Evolutionary conservation across 176 grass and related monocot genomes (phyloP), one percentile per base, ranked within the genome.

Genomic region (Oryza longistaminata): DNA sequence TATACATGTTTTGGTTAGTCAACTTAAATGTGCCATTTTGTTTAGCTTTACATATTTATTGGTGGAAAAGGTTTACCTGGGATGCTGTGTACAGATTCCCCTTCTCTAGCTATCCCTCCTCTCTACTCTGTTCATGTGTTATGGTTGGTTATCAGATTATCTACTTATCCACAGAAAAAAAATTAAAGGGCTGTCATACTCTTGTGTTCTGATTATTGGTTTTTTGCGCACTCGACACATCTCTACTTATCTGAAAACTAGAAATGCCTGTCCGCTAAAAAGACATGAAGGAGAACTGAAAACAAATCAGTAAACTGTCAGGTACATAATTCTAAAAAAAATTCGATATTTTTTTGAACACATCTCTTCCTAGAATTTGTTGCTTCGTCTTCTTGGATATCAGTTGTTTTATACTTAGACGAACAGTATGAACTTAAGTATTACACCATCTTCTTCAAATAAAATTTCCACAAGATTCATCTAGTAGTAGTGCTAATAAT

Each of bases 31-130:
- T 66, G 13, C 11, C 48, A 27, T 73, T 75, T 6, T 39, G 15
- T 16, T 62, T 65, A 42, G 22, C 58, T 42, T 17, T 22, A 48
- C 37, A 66, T 70, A 48, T 61, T 21, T 9, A 55, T 65, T 64
- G 12, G 13, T 21, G 78, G 22, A 16, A 87, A 61, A 61, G 21
- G 61, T 68, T 69, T 27, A 75, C 27, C 33, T 61, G 70, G 33
- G 44, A 70, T 64, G 70, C 6, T 46, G 33, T 81, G 70, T 67
- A 87, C 77, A 87, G 60, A 68, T 81, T 64, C 44, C 60, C 58
- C 76, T 66, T 81, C 60, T 55, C 70, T 43, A 67, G 69, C 53
- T 35, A 0, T 6, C 50, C 9, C 55, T 61, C 55, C 7, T 73
- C 55, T 52, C 31, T 68, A 9, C 21, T n/a, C 2, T 82, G 79